phyloP scores from a whole-genome alignment of 371 early-diverging fungal genomes.

The Mortierella sp. region DNA sequence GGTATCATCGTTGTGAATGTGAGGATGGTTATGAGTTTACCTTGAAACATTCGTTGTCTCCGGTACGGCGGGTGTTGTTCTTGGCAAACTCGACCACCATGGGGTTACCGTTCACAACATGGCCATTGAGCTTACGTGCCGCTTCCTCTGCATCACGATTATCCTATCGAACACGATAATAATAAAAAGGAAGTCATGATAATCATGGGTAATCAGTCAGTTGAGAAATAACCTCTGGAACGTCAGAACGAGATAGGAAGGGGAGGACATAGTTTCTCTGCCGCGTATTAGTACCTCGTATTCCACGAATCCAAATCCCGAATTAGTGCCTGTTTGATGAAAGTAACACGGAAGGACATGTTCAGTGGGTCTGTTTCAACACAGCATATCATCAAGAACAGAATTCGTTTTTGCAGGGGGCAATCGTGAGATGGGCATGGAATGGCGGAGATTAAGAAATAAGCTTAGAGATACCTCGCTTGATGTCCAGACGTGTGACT shows the following conservation, averaged over 20 bases:
- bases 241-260: too few relatives aligned
- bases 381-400: not conserved
- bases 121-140: constrained; percentile 70
- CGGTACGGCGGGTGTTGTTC: constrained; percentile 62
- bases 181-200: too few relatives aligned
- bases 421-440: too few relatives aligned
- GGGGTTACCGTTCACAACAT: constrained; percentile 60
- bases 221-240: too few relatives aligned
- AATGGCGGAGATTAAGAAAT: too few relatives aligned
- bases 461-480: too few relatives aligned
- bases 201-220: too few relatives aligned
- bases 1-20: too few relatives aligned
- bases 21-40: too few relatives aligned
- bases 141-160: constrained; percentile 81
- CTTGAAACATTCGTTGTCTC: constrained; percentile 68
- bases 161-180: too few relatives aligned
- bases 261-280: too few relatives aligned
- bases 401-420: not conserved
- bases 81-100: constrained; percentile 77
- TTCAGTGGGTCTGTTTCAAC: not conserved
- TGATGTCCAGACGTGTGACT: constrained; percentile 74
- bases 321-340: constrained; percentile 6
- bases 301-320: constrained; percentile 68
- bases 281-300: constrained; percentile 55
- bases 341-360: too few relatives aligned